Conservation (phyloP, 176 grass and related monocot genomes). For the Leersia perrieri region DNA sequence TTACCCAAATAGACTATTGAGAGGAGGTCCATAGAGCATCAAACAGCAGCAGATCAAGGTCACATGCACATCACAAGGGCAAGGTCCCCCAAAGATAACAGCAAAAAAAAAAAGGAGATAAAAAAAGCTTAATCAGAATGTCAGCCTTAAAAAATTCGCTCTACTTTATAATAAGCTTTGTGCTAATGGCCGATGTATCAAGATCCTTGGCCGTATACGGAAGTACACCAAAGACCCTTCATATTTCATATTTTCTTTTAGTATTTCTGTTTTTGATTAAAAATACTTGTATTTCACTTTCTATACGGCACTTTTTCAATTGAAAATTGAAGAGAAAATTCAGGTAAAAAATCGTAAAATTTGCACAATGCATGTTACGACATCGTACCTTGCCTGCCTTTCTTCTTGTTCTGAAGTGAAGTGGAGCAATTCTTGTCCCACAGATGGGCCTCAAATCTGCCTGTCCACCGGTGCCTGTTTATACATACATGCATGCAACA, state of each 20-base stretch:
- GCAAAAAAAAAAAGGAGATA: neutral
- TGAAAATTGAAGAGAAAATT: neutral
- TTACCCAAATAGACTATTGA: conserved; percentile 72
- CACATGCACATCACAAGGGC: conserved; percentile 50
- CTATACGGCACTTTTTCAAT: neutral
- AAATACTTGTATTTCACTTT: conserved; percentile 20
- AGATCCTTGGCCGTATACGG: neutral
- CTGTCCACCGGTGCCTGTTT: conserved; percentile 86
- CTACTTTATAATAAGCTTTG: conserved; percentile 26
- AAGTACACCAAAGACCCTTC: conserved; percentile 6
- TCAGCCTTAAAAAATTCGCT: conserved; percentile 58
- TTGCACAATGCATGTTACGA: neutral
- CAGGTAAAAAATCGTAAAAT: neutral
- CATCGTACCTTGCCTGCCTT: conserved; percentile 79
- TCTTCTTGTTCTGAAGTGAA: conserved; percentile 82
- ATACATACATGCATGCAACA: conserved; percentile 36
- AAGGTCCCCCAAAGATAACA: conserved; percentile 46
- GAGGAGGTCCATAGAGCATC: neutral
- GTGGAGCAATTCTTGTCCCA: conserved; percentile 94
- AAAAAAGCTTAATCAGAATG: conserved; percentile 42
- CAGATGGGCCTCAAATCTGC: conserved; percentile 89
- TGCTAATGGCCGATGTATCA: conserved; percentile 29
- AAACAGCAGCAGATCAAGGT: conserved; percentile 44
- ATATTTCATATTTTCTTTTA: neutral
- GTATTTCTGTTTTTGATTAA: neutral